Evolutionary conservation across 148 eudicot genomes (phyloP).

Genomic region (Chenopodium quinoa): DNA sequence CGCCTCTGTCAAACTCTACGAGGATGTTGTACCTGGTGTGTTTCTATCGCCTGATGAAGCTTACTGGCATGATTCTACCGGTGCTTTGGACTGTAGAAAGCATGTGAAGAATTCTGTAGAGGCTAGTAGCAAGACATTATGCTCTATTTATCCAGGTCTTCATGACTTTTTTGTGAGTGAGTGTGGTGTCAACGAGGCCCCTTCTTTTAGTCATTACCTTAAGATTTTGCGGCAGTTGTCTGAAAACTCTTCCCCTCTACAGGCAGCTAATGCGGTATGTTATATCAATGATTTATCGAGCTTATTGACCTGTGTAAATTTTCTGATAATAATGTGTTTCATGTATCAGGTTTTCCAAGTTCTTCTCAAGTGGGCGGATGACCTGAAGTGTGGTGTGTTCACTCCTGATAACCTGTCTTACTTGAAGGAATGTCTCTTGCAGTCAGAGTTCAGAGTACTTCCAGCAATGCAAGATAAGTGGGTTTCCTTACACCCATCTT

Average conservation of each 20-base stretch:
- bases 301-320: constrained; percentile 4
- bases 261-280: constrained; percentile 70
- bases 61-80: constrained; percentile 78
- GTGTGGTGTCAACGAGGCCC: constrained; percentile 76
- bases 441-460: constrained; percentile 59
- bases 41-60: constrained; percentile 67
- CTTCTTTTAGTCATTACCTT: constrained; percentile 59
- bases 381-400: constrained; percentile 58
- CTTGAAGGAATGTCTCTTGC: constrained; percentile 57
- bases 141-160: constrained; percentile 65
- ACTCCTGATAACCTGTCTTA: constrained; percentile 52
- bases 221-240: constrained; percentile 73
- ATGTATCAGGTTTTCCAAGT: constrained; percentile 70
- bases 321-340: constrained; percentile 13
- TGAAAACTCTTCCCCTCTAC: constrained; percentile 47
- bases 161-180: constrained; percentile 75
- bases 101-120: constrained; percentile 23
- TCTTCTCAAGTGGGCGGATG: constrained; percentile 71
- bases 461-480: constrained; percentile 86
- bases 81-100: constrained; percentile 46
- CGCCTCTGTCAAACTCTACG: constrained; percentile 33
- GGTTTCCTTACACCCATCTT: constrained; percentile 82
- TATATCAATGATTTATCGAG: background rate
- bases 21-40: constrained; percentile 65
- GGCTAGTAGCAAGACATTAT: constrained; percentile 42